Evolutionary conservation across 371 early-diverging fungal species (phyloP).

Genomic region (Batrachochytrium dendrobatidis): DNA sequence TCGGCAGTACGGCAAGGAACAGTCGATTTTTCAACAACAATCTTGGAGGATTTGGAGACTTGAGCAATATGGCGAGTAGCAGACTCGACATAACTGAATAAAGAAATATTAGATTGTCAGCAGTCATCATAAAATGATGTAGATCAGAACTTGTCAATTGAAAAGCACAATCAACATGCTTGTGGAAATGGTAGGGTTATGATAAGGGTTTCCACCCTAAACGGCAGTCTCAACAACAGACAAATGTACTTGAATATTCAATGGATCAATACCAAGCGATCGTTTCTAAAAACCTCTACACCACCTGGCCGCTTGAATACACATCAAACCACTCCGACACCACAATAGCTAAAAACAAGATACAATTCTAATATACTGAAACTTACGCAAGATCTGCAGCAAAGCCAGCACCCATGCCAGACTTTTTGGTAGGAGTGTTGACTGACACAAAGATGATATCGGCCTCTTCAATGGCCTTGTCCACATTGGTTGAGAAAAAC

Average conservation of each 20-base stretch:
- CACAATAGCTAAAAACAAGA: neutral
- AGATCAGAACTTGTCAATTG: no score
- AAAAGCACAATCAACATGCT: no score
- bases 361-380: neutral
- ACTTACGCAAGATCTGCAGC: slow-evolving; percentile 82
- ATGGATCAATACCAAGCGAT: no score
- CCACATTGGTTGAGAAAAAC: slow-evolving; percentile 76
- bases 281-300: no score
- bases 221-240: no score
- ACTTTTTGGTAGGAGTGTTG: slow-evolving; percentile 81
- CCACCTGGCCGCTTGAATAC: no score
- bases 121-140: slow-evolving; percentile 2
- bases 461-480: slow-evolving; percentile 64
- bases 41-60: slow-evolving; percentile 73
- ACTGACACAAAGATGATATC: slow-evolving; percentile 86
- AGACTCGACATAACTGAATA: slow-evolving; percentile 65
- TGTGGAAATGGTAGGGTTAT: no score
- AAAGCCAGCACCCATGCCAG: slow-evolving; percentile 70
- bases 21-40: slow-evolving; percentile 92
- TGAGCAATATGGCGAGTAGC: slow-evolving; percentile 86
- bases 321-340: no score
- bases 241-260: no score
- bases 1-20: slow-evolving; percentile 93
- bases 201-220: no score
- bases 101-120: neutral